Percentiles rank a stretch among this genome's conserved stretches.
Evolutionary conservation across 2,329 filamentous ascomycete species (phyloP).

Genomic region (Penicillium brevicompactum): DNA sequence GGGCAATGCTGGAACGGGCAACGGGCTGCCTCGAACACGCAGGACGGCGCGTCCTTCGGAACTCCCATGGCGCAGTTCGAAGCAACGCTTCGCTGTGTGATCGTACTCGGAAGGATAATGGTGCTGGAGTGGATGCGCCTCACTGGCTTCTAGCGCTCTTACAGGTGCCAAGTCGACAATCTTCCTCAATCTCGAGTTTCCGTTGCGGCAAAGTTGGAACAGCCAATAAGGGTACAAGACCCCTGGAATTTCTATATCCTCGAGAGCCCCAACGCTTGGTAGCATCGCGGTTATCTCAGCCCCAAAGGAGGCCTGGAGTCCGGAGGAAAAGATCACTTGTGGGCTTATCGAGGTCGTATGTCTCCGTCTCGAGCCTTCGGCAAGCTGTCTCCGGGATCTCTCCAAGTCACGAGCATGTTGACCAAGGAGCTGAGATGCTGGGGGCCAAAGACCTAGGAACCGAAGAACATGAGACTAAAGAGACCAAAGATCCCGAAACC

Average conservation of each 20-base stretch:
- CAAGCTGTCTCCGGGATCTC: conserved; percentile 3
- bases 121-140: conserved; percentile 30
- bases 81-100: conserved; percentile 37
- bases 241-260: conserved; percentile 47
- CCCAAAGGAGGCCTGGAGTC: conserved; percentile 23
- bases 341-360: conserved; percentile 29
- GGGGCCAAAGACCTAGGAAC: not conserved
- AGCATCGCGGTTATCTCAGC: conserved; percentile 25
- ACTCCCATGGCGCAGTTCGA: conserved; percentile 42
- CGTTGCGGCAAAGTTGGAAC: conserved; percentile 8
- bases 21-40: conserved; percentile 53
- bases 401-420: not conserved
- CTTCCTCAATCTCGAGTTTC: conserved; percentile 17
- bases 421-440: not conserved
- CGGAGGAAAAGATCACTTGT: conserved; percentile 29
- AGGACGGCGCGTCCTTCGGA: conserved; percentile 48
- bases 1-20: conserved; percentile 56
- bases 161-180: conserved; percentile 21
- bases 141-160: conserved; percentile 38
- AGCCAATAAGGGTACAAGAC: conserved; percentile 22
- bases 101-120: conserved; percentile 39
- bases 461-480: not conserved
- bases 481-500: not conserved
- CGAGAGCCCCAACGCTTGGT: conserved; percentile 28
- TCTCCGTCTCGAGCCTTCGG: conserved; percentile 21